Conservation (phyloP, 2,329 filamentous ascomycete species). For the Didymella pinodella region DNA sequence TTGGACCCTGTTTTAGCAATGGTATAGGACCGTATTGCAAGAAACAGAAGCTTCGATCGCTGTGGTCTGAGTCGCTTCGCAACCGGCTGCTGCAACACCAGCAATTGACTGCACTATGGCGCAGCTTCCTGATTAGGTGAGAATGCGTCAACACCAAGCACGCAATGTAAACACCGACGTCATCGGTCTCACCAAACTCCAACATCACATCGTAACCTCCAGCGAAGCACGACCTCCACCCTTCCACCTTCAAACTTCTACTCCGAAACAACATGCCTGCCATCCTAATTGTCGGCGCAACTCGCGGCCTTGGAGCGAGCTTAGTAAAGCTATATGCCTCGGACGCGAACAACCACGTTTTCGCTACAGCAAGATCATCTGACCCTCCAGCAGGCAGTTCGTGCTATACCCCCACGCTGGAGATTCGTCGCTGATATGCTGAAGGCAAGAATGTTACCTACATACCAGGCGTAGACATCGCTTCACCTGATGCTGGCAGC, state of each 20-base stretch:
- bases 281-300: constrained; percentile 72
- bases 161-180: constrained; percentile 17
- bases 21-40: not conserved
- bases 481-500: constrained; percentile 34
- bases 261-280: constrained; percentile 41
- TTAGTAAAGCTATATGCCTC: constrained; percentile 66
- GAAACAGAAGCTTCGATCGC: not conserved
- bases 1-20: not conserved
- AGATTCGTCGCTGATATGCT: not conserved
- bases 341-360: constrained; percentile 59
- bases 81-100: not conserved
- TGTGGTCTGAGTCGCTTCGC: not conserved
- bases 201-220: not conserved
- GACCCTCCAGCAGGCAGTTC: constrained; percentile 51
- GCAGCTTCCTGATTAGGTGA: constrained; percentile 7
- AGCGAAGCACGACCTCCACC: not conserved
- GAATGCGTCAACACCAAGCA: constrained; percentile 5
- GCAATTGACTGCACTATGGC: not conserved
- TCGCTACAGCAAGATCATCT: constrained; percentile 65
- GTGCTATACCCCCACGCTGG: not conserved
- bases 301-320: constrained; percentile 71
- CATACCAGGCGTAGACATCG: constrained; percentile 66
- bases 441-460: constrained; percentile 58
- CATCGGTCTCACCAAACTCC: constrained; percentile 2
- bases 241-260: not conserved